A percentile compares a stretch with the other conserved stretches of the same genome.
phyloP scores from a whole-genome alignment of 768 basidiomycete genomes.

The Leccinellum luteum region DNA sequence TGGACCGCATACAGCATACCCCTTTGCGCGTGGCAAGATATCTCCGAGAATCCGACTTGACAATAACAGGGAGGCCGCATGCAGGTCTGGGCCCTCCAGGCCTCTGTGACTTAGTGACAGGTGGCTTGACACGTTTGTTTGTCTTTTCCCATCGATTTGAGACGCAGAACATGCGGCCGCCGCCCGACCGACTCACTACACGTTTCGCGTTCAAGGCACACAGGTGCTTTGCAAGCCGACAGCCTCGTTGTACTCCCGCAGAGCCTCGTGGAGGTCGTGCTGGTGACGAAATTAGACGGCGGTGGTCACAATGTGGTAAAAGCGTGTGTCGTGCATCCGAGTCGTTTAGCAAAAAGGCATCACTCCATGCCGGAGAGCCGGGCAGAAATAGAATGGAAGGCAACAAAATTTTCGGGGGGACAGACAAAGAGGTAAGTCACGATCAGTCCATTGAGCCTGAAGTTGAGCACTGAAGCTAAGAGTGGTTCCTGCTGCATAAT shows the following conservation, averaged over 20 bases:
- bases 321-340: slow-evolving; percentile 15
- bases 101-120: neutral
- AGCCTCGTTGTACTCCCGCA: slow-evolving; percentile 17
- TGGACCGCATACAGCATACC: slow-evolving; percentile 8
- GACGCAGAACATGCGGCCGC: slow-evolving; percentile 1
- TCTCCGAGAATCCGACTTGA: slow-evolving; percentile 12
- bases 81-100: neutral
- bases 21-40: slow-evolving; percentile 14
- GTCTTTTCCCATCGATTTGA: neutral
- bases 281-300: neutral
- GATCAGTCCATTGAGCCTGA: neutral
- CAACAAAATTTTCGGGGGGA: neutral
- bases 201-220: slow-evolving; percentile 10
- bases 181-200: slow-evolving; percentile 3
- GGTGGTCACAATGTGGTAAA: slow-evolving; percentile 9
- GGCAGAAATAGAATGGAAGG: slow-evolving; percentile 1
- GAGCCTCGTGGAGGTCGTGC: slow-evolving; percentile 14
- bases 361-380: slow-evolving; percentile 6
- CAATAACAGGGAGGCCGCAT: slow-evolving; percentile 2
- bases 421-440: slow-evolving; percentile 1
- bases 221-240: neutral
- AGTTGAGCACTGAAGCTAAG: neutral
- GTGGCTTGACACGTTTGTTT: slow-evolving; percentile 10
- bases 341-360: slow-evolving; percentile 15
- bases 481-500: neutral